A percentile compares a stretch with the other conserved stretches of the same genome.
phyloP scores from a whole-genome alignment of 768 basidiomycete species.

The Lactarius psammicola region DNA sequence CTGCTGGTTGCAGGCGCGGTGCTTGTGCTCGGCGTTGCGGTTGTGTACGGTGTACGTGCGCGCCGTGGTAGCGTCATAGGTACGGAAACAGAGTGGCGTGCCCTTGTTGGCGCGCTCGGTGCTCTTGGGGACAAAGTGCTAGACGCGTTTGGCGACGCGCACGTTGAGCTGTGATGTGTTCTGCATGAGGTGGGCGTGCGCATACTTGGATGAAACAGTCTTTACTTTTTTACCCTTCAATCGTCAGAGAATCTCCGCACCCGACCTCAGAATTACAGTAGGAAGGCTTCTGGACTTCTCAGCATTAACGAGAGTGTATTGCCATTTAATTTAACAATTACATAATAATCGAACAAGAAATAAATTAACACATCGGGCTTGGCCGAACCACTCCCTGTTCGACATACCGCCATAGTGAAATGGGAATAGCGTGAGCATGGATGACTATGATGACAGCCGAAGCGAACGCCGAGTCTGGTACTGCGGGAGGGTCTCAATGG shows the following conservation, averaged over 20 bases:
- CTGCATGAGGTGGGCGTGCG: not conserved
- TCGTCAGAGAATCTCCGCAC: too few relatives aligned
- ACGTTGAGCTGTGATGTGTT: constrained; percentile 13
- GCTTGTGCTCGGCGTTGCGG: constrained; percentile 65
- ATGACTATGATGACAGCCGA: not conserved
- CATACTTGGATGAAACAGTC: not conserved
- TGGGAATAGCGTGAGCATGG: not conserved
- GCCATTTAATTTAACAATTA: not conserved
- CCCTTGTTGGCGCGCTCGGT: constrained; percentile 12
- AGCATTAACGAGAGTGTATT: not conserved
- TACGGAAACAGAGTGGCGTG: constrained; percentile 1
- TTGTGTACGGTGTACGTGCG: constrained; percentile 46
- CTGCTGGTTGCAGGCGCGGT: constrained; percentile 61
- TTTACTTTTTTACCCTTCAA: not conserved
- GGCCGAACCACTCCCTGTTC: too few relatives aligned
- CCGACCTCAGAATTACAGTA: too few relatives aligned
- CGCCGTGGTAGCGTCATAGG: not conserved
- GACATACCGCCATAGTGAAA: not conserved
- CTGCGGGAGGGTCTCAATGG: not conserved
- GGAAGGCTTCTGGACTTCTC: not conserved
- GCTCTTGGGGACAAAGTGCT: constrained; percentile 22
- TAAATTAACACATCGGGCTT: too few relatives aligned
- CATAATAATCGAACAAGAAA: not conserved
- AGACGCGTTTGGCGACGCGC: constrained; percentile 9
- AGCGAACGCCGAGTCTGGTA: not conserved